Evolutionary conservation across 1,284 basidiomycete genomes (phyloP), one percentile per base, ranked within the genome.

Genomic region (Cutaneotrichosporon sp.): DNA sequence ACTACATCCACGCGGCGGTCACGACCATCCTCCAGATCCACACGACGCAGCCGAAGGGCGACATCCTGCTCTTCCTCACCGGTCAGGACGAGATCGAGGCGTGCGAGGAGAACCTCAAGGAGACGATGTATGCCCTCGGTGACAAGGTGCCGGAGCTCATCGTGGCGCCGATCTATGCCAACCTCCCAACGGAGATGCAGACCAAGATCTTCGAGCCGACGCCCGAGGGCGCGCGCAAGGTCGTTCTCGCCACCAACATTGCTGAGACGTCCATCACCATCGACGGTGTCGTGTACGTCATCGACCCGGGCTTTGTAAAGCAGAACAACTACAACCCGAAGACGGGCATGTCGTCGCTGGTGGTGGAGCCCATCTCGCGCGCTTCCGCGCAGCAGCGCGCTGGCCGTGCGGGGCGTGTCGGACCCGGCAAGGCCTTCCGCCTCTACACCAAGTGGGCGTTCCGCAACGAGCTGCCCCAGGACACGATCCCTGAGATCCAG

Each of bases 11-110:
- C 75, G 97, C 97, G 7, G 93, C 95, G 31, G 95, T 99, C 74
- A 99, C 95, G 5, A 99, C 97, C 8, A 88, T 99, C 29, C 97
- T 99, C 81, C 97, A 99, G 78, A 99, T 99, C 50, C 97, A 99
- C 77, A 98, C 95, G 1, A 97, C 95, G 0, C 95, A 99, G 71
- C 94, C 95, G 0, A 91, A 90, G 72, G 97, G 97, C n/a, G 97
- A 99, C 74, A 95, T 99, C 66, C 85, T 99, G 31, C 92, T 99
- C 1, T 99, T 99, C 81, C 84, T 99, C 52, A 99, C 97, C 0
- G 97, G 97, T 68, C 97, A 99, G 84, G 97, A 99, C 77, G 97
- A 99, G 80, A 99, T 99, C 66, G 97, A 99, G 79, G 91, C 92
- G 1, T 95, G 94, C 24, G 90, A 92, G 57, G 95, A 99, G 81